Conservation (phyloP, 768 basidiomycete genomes). For the Tricholoma bakamatsutake region DNA sequence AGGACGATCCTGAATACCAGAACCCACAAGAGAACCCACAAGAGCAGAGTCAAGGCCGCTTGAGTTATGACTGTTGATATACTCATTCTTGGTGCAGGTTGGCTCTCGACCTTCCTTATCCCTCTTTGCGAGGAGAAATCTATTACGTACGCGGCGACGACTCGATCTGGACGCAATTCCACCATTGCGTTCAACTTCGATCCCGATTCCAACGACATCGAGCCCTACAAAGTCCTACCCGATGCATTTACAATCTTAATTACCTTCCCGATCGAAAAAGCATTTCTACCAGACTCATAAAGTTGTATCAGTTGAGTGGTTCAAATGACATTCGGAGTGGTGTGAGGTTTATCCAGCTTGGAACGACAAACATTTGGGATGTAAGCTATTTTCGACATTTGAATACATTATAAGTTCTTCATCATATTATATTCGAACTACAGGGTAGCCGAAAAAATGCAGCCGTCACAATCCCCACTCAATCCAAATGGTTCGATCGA, state of each 20-base stretch:
- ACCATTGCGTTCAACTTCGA: conserved; percentile 56
- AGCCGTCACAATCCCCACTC: neutral
- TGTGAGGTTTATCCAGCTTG: conserved; percentile 50
- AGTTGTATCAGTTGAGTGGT: conserved; percentile 36
- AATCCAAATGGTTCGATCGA: conserved; percentile 44
- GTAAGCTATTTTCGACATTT: conserved; percentile 27
- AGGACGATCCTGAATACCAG: too few relatives aligned
- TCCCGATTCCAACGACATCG: conserved; percentile 37
- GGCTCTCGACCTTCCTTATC: conserved; percentile 57
- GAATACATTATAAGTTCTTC: neutral
- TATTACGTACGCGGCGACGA: conserved; percentile 45
- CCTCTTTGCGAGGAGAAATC: conserved; percentile 39
- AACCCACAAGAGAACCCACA: too few relatives aligned
- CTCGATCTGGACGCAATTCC: conserved; percentile 41
- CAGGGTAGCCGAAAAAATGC: conserved; percentile 14
- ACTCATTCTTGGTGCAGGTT: conserved; percentile 62
- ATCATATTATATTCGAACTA: neutral
- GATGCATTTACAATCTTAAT: conserved; percentile 50
- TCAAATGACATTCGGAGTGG: conserved; percentile 3
- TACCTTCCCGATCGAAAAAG: conserved; percentile 45
- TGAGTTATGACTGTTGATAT: conserved; percentile 41
- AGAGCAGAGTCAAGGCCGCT: neutral
- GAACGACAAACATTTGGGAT: conserved; percentile 57
- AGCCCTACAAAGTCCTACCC: conserved; percentile 42
- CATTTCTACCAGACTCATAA: conserved; percentile 39